phyloP scores from a whole-genome alignment of 2,329 filamentous ascomycete species.

The Trichoderma aggressivum region DNA sequence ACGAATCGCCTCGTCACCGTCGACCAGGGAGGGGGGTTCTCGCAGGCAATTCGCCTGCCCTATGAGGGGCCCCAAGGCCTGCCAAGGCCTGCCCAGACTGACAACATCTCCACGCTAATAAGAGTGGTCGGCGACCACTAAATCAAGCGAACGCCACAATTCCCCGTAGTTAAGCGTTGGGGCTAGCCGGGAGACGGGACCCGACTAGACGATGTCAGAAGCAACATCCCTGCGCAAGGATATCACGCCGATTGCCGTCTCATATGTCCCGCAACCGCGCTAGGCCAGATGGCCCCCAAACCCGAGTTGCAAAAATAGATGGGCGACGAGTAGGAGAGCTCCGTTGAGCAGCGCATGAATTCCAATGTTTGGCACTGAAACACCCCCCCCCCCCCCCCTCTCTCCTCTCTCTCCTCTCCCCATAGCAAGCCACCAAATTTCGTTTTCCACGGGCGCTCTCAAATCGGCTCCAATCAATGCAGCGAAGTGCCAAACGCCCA shows the following conservation, averaged over 20 bases:
- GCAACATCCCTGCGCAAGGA: background rate
- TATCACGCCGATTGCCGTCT: constrained; percentile 13
- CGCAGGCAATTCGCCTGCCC: constrained; percentile 4
- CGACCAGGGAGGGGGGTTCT: background rate
- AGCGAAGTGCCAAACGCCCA: background rate
- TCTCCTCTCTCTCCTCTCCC: background rate
- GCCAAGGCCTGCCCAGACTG: background rate
- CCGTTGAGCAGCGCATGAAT: background rate
- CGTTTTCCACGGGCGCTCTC: background rate
- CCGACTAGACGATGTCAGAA: constrained; percentile 15
- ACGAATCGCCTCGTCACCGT: background rate
- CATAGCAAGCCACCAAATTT: background rate
- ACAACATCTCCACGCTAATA: background rate
- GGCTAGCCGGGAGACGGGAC: constrained; percentile 10
- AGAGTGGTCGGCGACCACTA: constrained; percentile 14
- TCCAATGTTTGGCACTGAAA: constrained; percentile 4
- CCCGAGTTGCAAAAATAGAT: constrained; percentile 5
- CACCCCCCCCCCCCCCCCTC: background rate
- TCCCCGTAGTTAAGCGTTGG: constrained; percentile 17
- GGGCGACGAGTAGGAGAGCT: background rate
- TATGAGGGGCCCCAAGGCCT: constrained; percentile 6
- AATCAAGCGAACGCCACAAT: constrained; percentile 10
- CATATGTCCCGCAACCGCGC: constrained; percentile 2
- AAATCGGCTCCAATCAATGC: background rate
- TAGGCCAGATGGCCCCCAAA: constrained; percentile 12